Evolutionary conservation across 352 stramenopile species (phyloP).

Genomic region (Halophytophthora batemanensis): DNA sequence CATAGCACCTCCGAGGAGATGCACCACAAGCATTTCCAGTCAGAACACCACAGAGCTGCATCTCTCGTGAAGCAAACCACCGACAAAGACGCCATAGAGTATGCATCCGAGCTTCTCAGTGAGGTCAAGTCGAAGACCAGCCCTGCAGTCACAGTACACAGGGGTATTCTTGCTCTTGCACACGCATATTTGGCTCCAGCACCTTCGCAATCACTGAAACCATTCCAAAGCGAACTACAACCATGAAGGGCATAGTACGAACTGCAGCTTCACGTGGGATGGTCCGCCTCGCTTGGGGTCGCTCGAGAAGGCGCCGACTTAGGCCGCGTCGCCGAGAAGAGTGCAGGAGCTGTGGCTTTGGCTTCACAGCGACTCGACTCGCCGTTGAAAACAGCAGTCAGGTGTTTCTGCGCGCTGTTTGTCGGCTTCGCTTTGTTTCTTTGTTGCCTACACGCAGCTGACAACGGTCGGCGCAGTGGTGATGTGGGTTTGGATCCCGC

Average conservation of each 20-base stretch:
- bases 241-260: neutral
- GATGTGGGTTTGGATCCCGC: neutral
- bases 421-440: conserved; percentile 2
- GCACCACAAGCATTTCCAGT: too few species aligned
- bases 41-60: too few species aligned
- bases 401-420: conserved; percentile 6
- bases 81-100: too few species aligned
- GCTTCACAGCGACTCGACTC: neutral
- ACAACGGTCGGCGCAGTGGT: conserved; percentile 1
- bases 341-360: neutral
- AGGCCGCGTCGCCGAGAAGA: conserved; percentile 11
- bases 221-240: neutral
- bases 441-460: conserved; percentile 5
- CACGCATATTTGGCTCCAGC: conserved; percentile 1
- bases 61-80: too few species aligned
- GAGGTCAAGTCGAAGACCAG: too few species aligned
- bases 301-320: conserved; percentile 20
- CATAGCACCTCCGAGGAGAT: too few species aligned
- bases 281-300: neutral
- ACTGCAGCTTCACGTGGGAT: neutral
- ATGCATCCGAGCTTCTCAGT: too few species aligned
- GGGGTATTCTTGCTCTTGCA: too few species aligned
- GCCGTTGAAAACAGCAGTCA: conserved; percentile 7
- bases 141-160: too few species aligned
- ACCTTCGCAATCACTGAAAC: neutral